Base-by-base conservation (phyloP, 129 eudicot genomes). In the Smallanthus sonchifolius region DNA sequence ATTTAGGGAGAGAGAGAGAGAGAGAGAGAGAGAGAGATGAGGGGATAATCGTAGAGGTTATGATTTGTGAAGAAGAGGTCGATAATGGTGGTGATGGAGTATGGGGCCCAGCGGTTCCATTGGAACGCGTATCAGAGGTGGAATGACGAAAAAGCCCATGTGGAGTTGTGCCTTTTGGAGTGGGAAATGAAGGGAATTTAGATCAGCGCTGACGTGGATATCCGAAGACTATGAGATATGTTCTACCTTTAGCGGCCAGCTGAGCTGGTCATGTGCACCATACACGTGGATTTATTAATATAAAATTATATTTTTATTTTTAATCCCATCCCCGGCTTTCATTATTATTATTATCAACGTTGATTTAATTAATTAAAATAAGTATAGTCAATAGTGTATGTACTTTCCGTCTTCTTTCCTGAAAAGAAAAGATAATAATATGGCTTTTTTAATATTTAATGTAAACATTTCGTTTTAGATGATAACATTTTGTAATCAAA, bases 61-160 rank as follows among this genome's bases (percentile, higher is more conserved):
- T 5, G 59, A 7, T 15, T 37, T 15, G 44, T 8, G 74, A 20
- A 24, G 52, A 71, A 66, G 84, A 48, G 72, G 59, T 61, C 77
- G 87, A 79, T 79, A 76, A 80, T 80, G 84, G 79, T 75, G 79
- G 77, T 65, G 79, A 82, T 63, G 76, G 76, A 40, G 77, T 32
- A n/a, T 64, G 75, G 77, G 77, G 72, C 48, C 83, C 67, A 61
- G 38, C 8, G 61, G 7, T 39, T 20, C 64, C 80, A 74, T 67
- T 80, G 80, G 59, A 75, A 75, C 81, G 69, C 81, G 77, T 70
- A 80, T 61, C 84, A 69, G 81, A 70, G 59, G 78, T 37, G 65
- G 14, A 76, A 78, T 78, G 72, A 61, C 72, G 70, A 38, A 63
- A 69, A 72, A 2, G 65, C 47, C 65, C 77, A 49, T 49, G 79